Conservation (phyloP, 2,329 filamentous ascomycete genomes). For the Orbilia brochopaga region DNA sequence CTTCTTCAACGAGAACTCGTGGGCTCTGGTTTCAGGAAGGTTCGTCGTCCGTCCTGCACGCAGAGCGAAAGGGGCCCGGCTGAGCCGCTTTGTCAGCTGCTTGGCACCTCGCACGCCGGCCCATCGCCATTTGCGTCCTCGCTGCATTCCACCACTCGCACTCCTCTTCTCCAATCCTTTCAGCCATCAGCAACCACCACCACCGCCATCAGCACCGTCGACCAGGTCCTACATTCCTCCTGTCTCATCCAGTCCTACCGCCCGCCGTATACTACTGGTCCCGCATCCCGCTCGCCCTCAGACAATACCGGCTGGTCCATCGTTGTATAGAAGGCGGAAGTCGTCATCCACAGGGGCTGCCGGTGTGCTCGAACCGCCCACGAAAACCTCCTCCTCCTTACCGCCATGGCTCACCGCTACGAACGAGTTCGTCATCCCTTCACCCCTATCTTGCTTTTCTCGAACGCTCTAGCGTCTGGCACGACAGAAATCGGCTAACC, state of each 20-base stretch:
- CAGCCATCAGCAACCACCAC: not conserved
- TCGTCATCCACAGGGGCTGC: slow-evolving; percentile 12
- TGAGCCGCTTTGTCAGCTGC: slow-evolving; percentile 13
- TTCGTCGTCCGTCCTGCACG: too few species aligned
- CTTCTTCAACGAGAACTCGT: too few species aligned
- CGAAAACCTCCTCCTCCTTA: slow-evolving; percentile 8
- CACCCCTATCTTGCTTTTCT: slow-evolving; percentile 2
- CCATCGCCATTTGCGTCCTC: not conserved
- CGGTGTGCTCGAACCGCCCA: slow-evolving; percentile 11
- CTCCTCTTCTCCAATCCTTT: not conserved
- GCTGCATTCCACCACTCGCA: not conserved
- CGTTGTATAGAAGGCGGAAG: not conserved
- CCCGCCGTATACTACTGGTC: not conserved
- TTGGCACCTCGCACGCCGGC: slow-evolving; percentile 2
- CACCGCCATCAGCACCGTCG: not conserved
- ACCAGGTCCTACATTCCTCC: not conserved
- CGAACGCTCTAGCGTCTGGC: too few species aligned
- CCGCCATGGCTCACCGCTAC: slow-evolving; percentile 54
- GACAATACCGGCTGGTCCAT: too few species aligned
- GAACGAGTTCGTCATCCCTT: slow-evolving; percentile 51
- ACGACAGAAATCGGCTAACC: too few species aligned
- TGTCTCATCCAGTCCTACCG: not conserved
- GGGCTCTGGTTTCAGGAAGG: too few species aligned
- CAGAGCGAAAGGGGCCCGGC: not conserved
- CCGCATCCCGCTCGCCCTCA: too few species aligned